These are phyloP conservation scores for Astragalus glycyphyllos DNA, from an alignment of 306 rosid genomes.

Conservation along the genomic window DNA sequence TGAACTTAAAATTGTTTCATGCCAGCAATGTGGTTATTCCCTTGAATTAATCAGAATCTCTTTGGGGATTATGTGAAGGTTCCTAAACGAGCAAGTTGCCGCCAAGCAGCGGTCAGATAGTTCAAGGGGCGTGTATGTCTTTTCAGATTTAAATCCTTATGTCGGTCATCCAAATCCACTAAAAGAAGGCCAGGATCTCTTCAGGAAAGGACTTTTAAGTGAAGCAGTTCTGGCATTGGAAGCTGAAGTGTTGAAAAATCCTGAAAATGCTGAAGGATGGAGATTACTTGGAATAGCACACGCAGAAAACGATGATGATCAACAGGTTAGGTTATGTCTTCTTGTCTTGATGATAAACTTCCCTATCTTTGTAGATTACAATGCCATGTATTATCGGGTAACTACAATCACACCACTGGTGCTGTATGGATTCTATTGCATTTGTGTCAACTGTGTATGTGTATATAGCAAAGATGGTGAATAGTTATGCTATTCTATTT, in stretches of 20 bases:
- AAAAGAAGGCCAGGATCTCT: slow-evolving; percentile 98
- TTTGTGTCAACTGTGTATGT: slow-evolving; percentile 9
- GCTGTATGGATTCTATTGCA: slow-evolving; percentile 5
- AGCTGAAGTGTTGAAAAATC: slow-evolving; percentile 97
- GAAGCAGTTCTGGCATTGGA: slow-evolving; percentile 99
- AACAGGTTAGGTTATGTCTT: slow-evolving; percentile 78
- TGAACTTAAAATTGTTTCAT: slow-evolving; percentile 11
- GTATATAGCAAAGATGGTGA: background rate
- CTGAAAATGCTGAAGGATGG: slow-evolving; percentile 98
- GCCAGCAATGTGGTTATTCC: background rate
- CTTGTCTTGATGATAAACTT: slow-evolving; percentile 37
- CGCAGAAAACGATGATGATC: slow-evolving; percentile 99
- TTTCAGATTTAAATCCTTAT: slow-evolving; percentile 98
- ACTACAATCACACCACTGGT: slow-evolving; percentile 15
- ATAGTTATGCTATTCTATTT: slow-evolving; percentile 25
- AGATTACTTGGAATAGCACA: slow-evolving; percentile 98
- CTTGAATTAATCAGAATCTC: slow-evolving; percentile 41
- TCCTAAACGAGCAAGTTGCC: slow-evolving; percentile 75
- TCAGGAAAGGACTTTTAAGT: slow-evolving; percentile 95
- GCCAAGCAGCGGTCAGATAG: slow-evolving; percentile 63
- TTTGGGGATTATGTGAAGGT: slow-evolving; percentile 60
- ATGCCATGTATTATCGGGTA: slow-evolving; percentile 2
- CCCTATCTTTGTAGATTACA: slow-evolving; percentile 20
- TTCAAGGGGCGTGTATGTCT: slow-evolving; percentile 89
- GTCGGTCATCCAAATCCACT: slow-evolving; percentile 93